These are phyloP conservation scores for Pinus tabuliformis DNA, from an alignment of 75 land plant species.

Conservation along the genomic window DNA sequence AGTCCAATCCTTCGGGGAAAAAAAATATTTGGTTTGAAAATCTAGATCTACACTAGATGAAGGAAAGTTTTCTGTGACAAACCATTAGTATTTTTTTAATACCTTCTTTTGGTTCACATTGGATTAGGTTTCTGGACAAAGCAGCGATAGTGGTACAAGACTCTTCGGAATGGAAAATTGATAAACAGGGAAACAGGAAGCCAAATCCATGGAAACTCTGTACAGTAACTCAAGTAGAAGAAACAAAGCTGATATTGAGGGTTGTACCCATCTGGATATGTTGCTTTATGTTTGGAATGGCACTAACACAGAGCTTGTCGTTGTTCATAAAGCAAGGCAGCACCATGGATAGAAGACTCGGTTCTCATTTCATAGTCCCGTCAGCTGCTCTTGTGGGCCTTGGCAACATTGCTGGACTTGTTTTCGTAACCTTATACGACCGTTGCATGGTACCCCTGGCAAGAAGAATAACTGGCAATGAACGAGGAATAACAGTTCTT, in stretches of 20 bases:
- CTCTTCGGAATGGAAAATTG: neutral
- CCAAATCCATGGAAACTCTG: constrained; percentile 28
- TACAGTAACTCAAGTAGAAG: constrained; percentile 49
- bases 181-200: neutral
- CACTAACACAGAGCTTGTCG: constrained; percentile 19
- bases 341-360: constrained; percentile 26
- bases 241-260: constrained; percentile 29
- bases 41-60: too few species aligned
- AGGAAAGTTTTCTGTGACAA: too few species aligned
- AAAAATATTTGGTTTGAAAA: too few species aligned
- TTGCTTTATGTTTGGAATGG: constrained; percentile 8
- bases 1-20: too few species aligned
- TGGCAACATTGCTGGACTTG: constrained; percentile 10
- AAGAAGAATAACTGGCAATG: constrained; percentile 10
- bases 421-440: constrained; percentile 31
- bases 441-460: constrained; percentile 26
- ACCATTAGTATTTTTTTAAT: too few species aligned
- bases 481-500: constrained; percentile 16
- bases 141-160: constrained; percentile 16
- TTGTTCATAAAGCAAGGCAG: constrained; percentile 30
- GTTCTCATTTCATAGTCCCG: constrained; percentile 18
- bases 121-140: constrained; percentile 26
- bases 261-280: constrained; percentile 40
- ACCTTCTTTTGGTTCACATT: neutral
- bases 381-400: constrained; percentile 31